Evolutionary conservation across 2,329 filamentous ascomycete species (phyloP).

Genomic region (Phaeosphaeria sp.): DNA sequence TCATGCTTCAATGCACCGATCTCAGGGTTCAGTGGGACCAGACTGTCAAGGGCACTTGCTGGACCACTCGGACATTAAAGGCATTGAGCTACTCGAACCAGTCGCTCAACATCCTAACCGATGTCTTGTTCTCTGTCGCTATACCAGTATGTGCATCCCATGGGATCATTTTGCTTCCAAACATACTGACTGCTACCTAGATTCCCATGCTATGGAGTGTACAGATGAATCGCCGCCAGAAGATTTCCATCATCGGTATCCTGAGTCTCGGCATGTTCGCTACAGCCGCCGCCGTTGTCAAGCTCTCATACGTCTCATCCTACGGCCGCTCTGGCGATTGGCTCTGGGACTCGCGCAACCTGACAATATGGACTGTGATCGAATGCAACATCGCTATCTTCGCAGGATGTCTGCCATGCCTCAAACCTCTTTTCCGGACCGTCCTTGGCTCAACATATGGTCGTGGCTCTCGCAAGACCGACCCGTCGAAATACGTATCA

Average conservation of each 20-base stretch:
- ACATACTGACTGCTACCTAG: slow-evolving; percentile 2
- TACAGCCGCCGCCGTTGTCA: slow-evolving; percentile 52
- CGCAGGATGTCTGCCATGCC: slow-evolving; percentile 52
- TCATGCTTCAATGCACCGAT: slow-evolving; percentile 59
- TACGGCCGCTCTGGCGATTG: slow-evolving; percentile 48
- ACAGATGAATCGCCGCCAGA: slow-evolving; percentile 51
- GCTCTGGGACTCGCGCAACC: slow-evolving; percentile 52
- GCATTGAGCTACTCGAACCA: slow-evolving; percentile 56
- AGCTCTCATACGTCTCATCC: slow-evolving; percentile 43
- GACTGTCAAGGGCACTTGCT: slow-evolving; percentile 51
- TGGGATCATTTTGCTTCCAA: neutral
- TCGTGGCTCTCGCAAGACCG: slow-evolving; percentile 22
- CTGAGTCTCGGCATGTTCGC: slow-evolving; percentile 56
- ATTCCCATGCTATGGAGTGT: slow-evolving; percentile 41
- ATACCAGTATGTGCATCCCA: slow-evolving; percentile 30
- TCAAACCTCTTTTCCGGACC: slow-evolving; percentile 52
- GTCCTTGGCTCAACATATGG: slow-evolving; percentile 44
- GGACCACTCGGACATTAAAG: slow-evolving; percentile 48
- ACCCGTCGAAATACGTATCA: slow-evolving; percentile 16
- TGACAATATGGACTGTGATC: slow-evolving; percentile 57
- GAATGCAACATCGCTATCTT: slow-evolving; percentile 55
- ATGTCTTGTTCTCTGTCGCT: slow-evolving; percentile 53
- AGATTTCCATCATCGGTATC: slow-evolving; percentile 51
- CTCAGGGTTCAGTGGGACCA: slow-evolving; percentile 56
- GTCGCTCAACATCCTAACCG: slow-evolving; percentile 50